Evolutionary conservation across 257 asterid genomes (phyloP), one percentile per base, ranked within the genome.

Genomic region (Ajuga chamaepitys): DNA sequence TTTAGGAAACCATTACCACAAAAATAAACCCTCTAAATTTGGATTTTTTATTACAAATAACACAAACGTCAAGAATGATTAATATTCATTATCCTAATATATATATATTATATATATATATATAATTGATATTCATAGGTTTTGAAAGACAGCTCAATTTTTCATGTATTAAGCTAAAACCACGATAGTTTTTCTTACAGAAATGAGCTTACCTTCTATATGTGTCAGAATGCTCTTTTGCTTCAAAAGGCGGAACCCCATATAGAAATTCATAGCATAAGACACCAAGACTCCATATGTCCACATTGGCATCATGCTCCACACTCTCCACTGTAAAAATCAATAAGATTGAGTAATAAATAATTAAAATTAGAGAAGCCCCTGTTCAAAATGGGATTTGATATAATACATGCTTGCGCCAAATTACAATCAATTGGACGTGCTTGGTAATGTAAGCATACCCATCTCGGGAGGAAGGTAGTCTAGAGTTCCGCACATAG

Each of bases 391-490:
- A 8, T 30, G 7, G 37, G 37, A 34, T n/a, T n/a, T n/a, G n/a
- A n/a, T n/a, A n/a, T n/a, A n/a, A n/a, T n/a, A n/a, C n/a, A n/a
- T n/a, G n/a, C n/a, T n/a, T n/a, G n/a, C n/a, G n/a, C n/a, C n/a
- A n/a, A n/a, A n/a, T n/a, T 22, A 7, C 7, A 53, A 24, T 24
- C 25, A 24, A 13, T 9, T 21, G 18, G n/a, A 9, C 34, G 4
- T 22, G 21, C 12, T 9, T 0, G 1, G 1, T 8, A 30, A 30
- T 30, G 7, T 30, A 12, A 38, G 26, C 37, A 30, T 84, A 94
- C 99, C 99, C 99, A 94, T 94, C 90, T 94, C 99, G n/a, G 99
- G 99, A 38, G 99, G 97, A 66, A 94, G 90, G 75, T 94, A 90
- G 84, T 94, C 99, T 0, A 94, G 87, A 65, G 99, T 94, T 58